These are phyloP conservation scores for Psophocarpus tetragonolobus DNA, from an alignment of 306 rosid genomes.

Conservation along the genomic window DNA sequence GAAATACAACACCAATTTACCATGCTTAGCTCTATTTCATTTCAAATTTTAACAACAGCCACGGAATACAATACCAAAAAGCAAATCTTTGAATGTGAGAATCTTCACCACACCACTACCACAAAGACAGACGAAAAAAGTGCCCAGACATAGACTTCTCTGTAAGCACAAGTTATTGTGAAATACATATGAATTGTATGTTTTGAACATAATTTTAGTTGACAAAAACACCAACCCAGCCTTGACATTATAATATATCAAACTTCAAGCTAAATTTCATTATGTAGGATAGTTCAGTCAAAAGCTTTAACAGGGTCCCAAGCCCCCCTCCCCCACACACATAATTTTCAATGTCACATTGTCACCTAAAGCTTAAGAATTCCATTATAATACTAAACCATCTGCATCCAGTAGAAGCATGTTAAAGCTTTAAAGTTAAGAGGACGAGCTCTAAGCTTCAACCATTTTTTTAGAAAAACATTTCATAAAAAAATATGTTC, in stretches of 20 bases:
- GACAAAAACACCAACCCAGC: neutral
- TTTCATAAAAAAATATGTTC: constrained; percentile 30
- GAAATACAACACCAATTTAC: constrained; percentile 13
- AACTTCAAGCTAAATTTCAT: neutral
- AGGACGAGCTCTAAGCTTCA: neutral
- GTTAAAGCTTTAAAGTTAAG: constrained; percentile 14
- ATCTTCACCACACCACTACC: constrained; percentile 1
- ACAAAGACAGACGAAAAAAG: neutral
- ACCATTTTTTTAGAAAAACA: constrained; percentile 13
- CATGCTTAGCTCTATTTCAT: constrained; percentile 21
- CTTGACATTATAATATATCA: neutral
- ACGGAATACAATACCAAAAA: neutral
- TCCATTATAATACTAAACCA: constrained; percentile 20
- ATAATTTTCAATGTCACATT: neutral
- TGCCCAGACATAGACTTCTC: neutral
- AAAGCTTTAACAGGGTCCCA: neutral
- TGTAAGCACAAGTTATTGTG: neutral
- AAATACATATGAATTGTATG: neutral
- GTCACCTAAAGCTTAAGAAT: constrained; percentile 14
- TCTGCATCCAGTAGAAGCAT: constrained; percentile 28
- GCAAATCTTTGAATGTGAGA: neutral
- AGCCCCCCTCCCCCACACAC: neutral
- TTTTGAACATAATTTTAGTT: neutral
- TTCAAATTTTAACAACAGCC: neutral
- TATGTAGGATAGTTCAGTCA: neutral